Evolutionary conservation across 2,329 filamentous ascomycete genomes (phyloP).

Genomic region (Zymoseptoria passerinii): DNA sequence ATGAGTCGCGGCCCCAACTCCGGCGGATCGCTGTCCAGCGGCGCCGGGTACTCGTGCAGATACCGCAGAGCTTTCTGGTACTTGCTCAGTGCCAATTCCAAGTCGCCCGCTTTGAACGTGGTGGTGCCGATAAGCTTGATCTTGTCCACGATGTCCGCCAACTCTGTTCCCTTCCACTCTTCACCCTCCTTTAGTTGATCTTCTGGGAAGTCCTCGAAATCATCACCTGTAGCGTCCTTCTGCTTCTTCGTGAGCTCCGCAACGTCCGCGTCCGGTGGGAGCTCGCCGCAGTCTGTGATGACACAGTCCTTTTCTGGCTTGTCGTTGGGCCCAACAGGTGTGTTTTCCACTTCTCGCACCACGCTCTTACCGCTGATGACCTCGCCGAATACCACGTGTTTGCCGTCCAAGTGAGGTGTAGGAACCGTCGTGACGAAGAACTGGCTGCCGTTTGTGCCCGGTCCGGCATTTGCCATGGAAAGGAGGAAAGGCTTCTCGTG

Average conservation of each 20-base stretch:
- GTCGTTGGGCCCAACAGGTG: slow-evolving; percentile 64
- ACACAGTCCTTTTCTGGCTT: slow-evolving; percentile 66
- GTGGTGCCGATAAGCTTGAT: slow-evolving; percentile 90
- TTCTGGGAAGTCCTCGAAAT: slow-evolving; percentile 92
- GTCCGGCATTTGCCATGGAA: slow-evolving; percentile 96
- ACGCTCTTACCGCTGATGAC: slow-evolving; percentile 88
- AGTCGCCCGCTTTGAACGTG: slow-evolving; percentile 75
- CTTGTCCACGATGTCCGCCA: slow-evolving; percentile 70
- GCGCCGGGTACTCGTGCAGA: slow-evolving; percentile 72
- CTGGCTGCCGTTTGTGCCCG: slow-evolving; percentile 90
- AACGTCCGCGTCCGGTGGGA: slow-evolving; percentile 60
- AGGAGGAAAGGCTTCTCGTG: slow-evolving; percentile 89
- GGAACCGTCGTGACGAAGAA: slow-evolving; percentile 96
- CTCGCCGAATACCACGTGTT: slow-evolving; percentile 96
- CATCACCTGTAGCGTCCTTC: slow-evolving; percentile 75
- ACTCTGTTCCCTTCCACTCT: slow-evolving; percentile 56
- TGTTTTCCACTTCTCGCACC: slow-evolving; percentile 81
- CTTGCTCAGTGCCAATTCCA: slow-evolving; percentile 68
- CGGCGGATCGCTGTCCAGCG: slow-evolving; percentile 58
- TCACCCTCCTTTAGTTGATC: slow-evolving; percentile 53
- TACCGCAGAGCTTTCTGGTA: slow-evolving; percentile 92
- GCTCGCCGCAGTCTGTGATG: slow-evolving; percentile 77
- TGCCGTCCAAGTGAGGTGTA: slow-evolving; percentile 90
- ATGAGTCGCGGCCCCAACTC: slow-evolving; percentile 60
- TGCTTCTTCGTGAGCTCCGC: slow-evolving; percentile 57